Conservation (phyloP, 352 stramenopile species). For the Phytophthora fragariae region DNA sequence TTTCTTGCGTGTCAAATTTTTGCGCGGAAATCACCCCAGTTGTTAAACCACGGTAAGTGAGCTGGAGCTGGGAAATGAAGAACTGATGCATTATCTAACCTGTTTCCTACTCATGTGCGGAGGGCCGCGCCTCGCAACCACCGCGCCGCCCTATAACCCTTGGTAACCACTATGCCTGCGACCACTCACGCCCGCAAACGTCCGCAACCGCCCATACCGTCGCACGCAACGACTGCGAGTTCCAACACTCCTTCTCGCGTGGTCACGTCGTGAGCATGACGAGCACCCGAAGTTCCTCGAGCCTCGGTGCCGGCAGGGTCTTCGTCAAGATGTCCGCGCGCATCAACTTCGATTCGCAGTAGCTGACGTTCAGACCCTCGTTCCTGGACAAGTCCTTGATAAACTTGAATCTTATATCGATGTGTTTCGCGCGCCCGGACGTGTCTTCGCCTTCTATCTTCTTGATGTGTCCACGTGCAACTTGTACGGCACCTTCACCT, state of each 20-base stretch:
- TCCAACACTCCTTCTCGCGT: neutral
- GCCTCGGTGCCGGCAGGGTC: conserved; percentile 6
- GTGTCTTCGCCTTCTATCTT: conserved; percentile 14
- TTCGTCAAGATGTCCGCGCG: conserved; percentile 24
- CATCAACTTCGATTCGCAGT: conserved; percentile 14
- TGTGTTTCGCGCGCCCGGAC: conserved; percentile 14
- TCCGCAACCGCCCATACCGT: too few relatives aligned
- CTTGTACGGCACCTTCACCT: neutral
- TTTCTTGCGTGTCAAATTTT: too few relatives aligned
- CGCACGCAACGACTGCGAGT: too few relatives aligned
- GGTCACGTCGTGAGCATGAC: neutral
- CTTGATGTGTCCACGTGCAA: conserved; percentile 24
- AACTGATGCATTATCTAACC: too few relatives aligned
- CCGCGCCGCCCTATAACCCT: too few relatives aligned
- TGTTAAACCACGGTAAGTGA: too few relatives aligned
- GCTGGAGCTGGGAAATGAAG: too few relatives aligned
- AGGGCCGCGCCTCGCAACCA: too few relatives aligned
- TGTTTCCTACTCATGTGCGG: neutral
- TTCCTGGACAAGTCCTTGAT: conserved; percentile 15
- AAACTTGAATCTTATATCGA: conserved; percentile 26
- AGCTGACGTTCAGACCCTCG: conserved; percentile 1
- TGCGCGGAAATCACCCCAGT: too few relatives aligned
- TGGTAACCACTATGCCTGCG: too few relatives aligned
- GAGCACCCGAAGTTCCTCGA: neutral
- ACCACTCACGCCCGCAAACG: too few relatives aligned